These are phyloP conservation scores for Carex cristatella DNA, from an alignment of 176 grass and related monocot genomes.

Conservation along the genomic window DNA sequence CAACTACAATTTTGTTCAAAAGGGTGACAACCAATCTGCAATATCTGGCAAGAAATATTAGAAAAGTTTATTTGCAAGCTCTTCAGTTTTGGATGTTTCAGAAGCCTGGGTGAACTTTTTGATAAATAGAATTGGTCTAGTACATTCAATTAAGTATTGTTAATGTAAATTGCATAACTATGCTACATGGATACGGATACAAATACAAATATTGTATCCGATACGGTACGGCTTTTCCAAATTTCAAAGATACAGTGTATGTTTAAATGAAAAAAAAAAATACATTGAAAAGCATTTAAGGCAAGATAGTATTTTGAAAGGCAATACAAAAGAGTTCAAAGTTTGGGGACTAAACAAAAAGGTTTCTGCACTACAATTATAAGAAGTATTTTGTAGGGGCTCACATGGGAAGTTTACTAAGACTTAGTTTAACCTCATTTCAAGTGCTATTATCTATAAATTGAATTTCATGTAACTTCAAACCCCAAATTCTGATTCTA, in stretches of 20 bases:
- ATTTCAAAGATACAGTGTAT: too few relatives aligned
- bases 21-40: background rate
- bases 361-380: too few relatives aligned
- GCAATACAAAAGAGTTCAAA: too few relatives aligned
- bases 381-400: background rate
- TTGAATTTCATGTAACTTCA: background rate
- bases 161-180: background rate
- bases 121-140: background rate
- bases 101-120: slow-evolving; percentile 1
- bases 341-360: too few relatives aligned
- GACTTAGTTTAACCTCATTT: background rate
- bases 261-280: too few relatives aligned
- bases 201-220: too few relatives aligned
- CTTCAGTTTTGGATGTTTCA: background rate
- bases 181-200: too few relatives aligned
- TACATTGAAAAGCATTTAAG: too few relatives aligned
- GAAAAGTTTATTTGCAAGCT: background rate
- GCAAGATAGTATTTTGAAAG: too few relatives aligned
- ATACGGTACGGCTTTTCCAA: too few relatives aligned
- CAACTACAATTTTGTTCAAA: background rate
- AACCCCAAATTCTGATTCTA: background rate
- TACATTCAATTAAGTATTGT: slow-evolving; percentile 1
- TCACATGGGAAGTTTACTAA: background rate
- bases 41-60: background rate
- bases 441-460: background rate